Conservation (phyloP, 805 yeast species). For the Lipomyces sp. region DNA sequence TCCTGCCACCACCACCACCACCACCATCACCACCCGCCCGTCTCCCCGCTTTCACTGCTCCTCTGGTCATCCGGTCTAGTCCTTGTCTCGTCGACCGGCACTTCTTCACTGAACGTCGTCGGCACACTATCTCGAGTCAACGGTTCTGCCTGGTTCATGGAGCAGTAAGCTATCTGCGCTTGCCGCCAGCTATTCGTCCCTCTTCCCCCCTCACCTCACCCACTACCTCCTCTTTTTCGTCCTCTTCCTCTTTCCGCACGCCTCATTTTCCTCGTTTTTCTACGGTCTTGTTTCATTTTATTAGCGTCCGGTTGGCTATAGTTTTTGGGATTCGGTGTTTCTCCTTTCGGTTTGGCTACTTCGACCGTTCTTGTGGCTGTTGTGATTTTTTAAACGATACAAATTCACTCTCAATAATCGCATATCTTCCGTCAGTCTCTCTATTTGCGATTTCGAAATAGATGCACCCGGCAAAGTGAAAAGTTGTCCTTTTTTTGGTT, state of each 20-base stretch:
- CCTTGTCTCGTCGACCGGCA: constrained; percentile 20
- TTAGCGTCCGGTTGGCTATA: neutral
- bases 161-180: constrained; percentile 10
- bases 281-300: neutral
- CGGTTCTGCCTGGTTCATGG: constrained; percentile 14
- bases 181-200: neutral
- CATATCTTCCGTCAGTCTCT: neutral
- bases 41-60: constrained; percentile 3
- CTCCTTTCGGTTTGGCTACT: neutral
- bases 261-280: neutral
- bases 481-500: neutral
- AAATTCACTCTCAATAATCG: neutral
- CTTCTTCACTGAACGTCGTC: constrained; percentile 26
- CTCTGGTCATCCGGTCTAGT: constrained; percentile 1
- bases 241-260: neutral
- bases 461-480: neutral
- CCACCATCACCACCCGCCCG: neutral
- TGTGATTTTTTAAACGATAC: neutral
- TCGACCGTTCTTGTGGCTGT: neutral
- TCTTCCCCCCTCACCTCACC: neutral
- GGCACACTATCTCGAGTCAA: constrained; percentile 12
- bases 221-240: neutral
- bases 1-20: constrained; percentile 1
- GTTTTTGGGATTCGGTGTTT: constrained; percentile 1
- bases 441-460: neutral